A percentile compares a stretch with the other conserved stretches of the same genome.
Evolutionary conservation across 2,329 filamentous ascomycete species (phyloP).

Genomic region (Lasiodiplodia gonubiensis): DNA sequence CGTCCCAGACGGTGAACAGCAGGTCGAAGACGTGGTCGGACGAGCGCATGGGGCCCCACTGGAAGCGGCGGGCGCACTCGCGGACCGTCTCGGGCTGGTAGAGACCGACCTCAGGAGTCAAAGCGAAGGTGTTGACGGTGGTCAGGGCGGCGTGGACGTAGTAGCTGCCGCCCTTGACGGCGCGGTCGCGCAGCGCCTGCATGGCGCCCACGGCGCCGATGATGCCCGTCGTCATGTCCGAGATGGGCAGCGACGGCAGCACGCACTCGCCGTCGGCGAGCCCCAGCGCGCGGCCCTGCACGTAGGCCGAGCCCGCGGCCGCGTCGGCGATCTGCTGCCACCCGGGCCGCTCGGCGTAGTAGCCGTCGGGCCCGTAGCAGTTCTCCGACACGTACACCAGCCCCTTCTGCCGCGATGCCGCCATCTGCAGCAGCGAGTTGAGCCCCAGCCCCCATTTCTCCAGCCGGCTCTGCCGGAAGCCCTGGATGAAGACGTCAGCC

Average conservation of each 20-base stretch:
- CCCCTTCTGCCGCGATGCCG: conserved; percentile 48
- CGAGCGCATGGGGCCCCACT: conserved; percentile 37
- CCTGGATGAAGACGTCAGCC: conserved; percentile 61
- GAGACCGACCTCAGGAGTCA: conserved; percentile 43
- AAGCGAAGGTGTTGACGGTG: conserved; percentile 40
- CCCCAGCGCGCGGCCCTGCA: conserved; percentile 45
- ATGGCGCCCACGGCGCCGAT: conserved; percentile 37
- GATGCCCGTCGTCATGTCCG: conserved; percentile 40
- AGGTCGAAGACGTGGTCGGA: conserved; percentile 40
- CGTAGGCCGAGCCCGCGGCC: conserved; percentile 41
- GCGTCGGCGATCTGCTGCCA: conserved; percentile 53
- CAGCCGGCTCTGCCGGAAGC: conserved; percentile 56
- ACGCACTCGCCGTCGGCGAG: conserved; percentile 36
- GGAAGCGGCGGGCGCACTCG: conserved; percentile 37
- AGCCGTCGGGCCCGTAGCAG: conserved; percentile 58
- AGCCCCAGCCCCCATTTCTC: conserved; percentile 51
- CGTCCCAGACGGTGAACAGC: conserved; percentile 37
- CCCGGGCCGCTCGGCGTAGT: conserved; percentile 53
- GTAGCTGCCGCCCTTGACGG: conserved; percentile 34
- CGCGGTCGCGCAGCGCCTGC: conserved; percentile 37
- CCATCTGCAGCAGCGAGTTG: conserved; percentile 50
- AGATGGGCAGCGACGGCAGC: conserved; percentile 38
- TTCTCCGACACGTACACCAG: conserved; percentile 59
- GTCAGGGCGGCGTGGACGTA: conserved; percentile 35
- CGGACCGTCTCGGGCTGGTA: conserved; percentile 38